Evolutionary conservation across 2,329 filamentous ascomycete genomes (phyloP).

Genomic region (Trichoderma atroviride): DNA sequence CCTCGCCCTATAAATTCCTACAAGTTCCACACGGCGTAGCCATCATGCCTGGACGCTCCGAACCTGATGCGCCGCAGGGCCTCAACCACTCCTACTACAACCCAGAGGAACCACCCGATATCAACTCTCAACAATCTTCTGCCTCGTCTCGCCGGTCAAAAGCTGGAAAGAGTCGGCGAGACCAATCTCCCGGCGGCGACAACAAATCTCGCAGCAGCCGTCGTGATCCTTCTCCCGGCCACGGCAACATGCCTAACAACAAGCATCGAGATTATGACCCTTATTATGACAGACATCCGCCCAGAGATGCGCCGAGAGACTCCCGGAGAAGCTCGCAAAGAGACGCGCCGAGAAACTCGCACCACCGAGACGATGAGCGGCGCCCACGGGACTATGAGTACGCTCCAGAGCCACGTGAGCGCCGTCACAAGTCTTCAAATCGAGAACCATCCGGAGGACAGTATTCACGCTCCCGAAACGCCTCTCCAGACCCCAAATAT

Average conservation of each 20-base stretch:
- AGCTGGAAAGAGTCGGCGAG: conserved; percentile 7
- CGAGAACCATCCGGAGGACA: conserved; percentile 21
- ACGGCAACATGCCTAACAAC: not conserved
- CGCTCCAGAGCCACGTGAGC: conserved; percentile 18
- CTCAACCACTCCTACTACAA: conserved; percentile 26
- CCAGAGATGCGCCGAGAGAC: not conserved
- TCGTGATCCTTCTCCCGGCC: conserved; percentile 6
- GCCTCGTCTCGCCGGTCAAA: conserved; percentile 7
- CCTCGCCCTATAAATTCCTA: not conserved
- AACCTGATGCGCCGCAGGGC: conserved; percentile 4
- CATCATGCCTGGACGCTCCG: conserved; percentile 1
- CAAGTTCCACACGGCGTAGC: not conserved
- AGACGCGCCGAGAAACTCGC: not conserved
- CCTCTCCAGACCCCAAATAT: conserved; percentile 11
- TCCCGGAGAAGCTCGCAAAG: not conserved
- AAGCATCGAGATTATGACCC: not conserved
- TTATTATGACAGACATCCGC: not conserved
- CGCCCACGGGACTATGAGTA: conserved; percentile 11
- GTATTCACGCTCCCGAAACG: conserved; percentile 9
- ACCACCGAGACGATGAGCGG: conserved; percentile 13
- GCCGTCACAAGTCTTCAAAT: conserved; percentile 20
- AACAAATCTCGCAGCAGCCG: conserved; percentile 19
- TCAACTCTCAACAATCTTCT: not conserved
- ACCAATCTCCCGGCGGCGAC: conserved; percentile 13
- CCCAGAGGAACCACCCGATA: not conserved